phyloP scores from a whole-genome alignment of 345 rosid genomes.

The Arabidopsis thaliana region TAIR10.1 NC_003070.9:13382501-13383000 shows the following conservation, averaged over 20 bases:
- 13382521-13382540: neutral
- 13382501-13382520: neutral
- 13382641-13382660: neutral
- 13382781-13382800: fast-evolving
- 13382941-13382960: neutral
- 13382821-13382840: neutral
- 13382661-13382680: too few relatives aligned
- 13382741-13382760: neutral
- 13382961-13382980: neutral
- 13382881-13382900: neutral
- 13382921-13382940: neutral
- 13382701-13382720: neutral
- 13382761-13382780: neutral
- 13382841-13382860: neutral
- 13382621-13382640: neutral
- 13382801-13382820: neutral
- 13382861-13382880: neutral
- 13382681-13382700: too few relatives aligned
- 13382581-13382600: neutral
- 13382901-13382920: neutral
- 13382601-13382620: neutral
- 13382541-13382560: neutral
- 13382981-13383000: too few relatives aligned
- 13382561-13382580: neutral
- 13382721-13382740: neutral